Percentiles rank a stretch among this genome's conserved stretches.
phyloP scores from a whole-genome alignment of 148 eudicot species.

The Camellia sinensis region DNA sequence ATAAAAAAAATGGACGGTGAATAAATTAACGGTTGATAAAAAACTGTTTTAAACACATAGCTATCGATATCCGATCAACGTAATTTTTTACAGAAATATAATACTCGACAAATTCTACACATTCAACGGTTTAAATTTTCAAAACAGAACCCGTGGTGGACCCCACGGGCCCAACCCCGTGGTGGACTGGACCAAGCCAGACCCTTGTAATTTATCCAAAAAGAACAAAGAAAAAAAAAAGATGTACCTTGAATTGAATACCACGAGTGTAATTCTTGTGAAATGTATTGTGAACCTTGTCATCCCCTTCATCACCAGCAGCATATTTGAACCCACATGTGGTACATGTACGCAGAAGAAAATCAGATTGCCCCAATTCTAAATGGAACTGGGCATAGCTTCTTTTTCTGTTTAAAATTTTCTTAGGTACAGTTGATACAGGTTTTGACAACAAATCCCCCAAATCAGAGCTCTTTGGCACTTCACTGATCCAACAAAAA shows the following conservation, averaged over 20 bases:
- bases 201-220: too few species aligned
- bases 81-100: too few species aligned
- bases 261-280: slow-evolving; percentile 79
- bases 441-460: slow-evolving; percentile 21
- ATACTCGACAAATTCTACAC: too few species aligned
- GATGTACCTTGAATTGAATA: slow-evolving; percentile 68
- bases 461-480: slow-evolving; percentile 10
- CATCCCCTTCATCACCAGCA: slow-evolving; percentile 78
- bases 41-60: too few species aligned
- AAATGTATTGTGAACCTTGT: slow-evolving; percentile 63
- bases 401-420: slow-evolving; percentile 66
- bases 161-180: too few species aligned
- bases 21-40: too few species aligned
- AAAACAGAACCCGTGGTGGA: too few species aligned
- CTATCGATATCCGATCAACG: too few species aligned
- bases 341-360: slow-evolving; percentile 65
- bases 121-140: too few species aligned
- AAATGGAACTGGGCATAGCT: slow-evolving; percentile 83
- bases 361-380: slow-evolving; percentile 92
- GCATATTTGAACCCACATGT: slow-evolving; percentile 77
- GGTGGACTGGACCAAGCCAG: too few species aligned
- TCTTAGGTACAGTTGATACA: slow-evolving; percentile 25
- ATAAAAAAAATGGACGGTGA: too few species aligned
- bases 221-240: too few species aligned
- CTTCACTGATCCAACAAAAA: slow-evolving; percentile 26